A percentile compares a stretch with the other conserved stretches of the same genome.
These are phyloP conservation scores for Moringa oleifera DNA, from an alignment of 345 rosid genomes.

Conservation along the genomic window DNA sequence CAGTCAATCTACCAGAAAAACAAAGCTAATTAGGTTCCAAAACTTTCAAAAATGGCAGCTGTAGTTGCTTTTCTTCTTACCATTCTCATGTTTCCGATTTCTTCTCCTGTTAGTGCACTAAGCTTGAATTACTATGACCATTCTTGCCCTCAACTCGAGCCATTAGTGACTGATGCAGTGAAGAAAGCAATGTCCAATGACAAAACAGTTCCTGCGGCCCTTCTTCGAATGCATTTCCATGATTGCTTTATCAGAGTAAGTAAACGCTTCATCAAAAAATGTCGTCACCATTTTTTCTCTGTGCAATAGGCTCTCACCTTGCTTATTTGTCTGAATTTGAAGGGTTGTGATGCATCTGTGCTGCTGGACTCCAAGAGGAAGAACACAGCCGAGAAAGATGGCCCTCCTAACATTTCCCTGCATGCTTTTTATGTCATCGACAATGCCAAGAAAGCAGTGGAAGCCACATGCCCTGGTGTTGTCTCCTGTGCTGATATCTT, in stretches of 20 bases:
- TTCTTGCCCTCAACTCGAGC: conserved; percentile 57
- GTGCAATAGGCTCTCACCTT: no score
- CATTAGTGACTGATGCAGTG: conserved; percentile 44
- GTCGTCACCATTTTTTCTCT: no score
- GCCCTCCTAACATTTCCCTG: conserved; percentile 82
- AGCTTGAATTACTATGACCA: conserved; percentile 55
- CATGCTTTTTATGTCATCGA: conserved; percentile 87
- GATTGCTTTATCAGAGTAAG: conserved; percentile 73
- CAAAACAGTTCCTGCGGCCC: conserved; percentile 72
- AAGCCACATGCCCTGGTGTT: conserved; percentile 66
- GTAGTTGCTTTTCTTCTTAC: conserved; percentile 19
- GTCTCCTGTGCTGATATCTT: conserved; percentile 91
- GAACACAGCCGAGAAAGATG: conserved; percentile 78
- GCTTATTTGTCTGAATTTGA: background rate
- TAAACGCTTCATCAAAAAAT: no score
- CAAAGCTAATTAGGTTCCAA: background rate
- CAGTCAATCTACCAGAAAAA: background rate
- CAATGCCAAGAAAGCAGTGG: conserved; percentile 70
- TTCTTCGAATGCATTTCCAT: conserved; percentile 87
- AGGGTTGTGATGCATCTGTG: conserved; percentile 95
- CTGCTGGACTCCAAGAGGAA: conserved; percentile 59
- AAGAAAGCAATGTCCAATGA: conserved; percentile 59
- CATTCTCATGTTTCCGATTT: conserved; percentile 18
- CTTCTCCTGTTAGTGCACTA: conserved; percentile 36
- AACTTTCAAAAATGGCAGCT: no score